A percentile compares a stretch with the other conserved stretches of the same genome.
phyloP scores from a whole-genome alignment of 2,329 filamentous ascomycete species.

The Lachnellula cervina region DNA sequence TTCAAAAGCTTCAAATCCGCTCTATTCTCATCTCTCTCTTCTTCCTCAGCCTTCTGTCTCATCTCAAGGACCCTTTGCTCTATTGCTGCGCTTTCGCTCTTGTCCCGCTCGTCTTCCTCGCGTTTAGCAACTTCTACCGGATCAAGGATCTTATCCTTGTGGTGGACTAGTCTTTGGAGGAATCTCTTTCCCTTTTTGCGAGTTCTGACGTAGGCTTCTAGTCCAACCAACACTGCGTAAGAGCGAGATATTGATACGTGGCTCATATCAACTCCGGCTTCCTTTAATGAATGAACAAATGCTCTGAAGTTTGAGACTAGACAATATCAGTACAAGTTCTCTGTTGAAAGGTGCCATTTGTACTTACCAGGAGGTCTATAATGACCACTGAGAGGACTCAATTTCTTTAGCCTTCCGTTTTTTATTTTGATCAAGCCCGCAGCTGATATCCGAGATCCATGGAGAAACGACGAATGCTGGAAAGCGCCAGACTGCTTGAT shows the following conservation, averaged over 20 bases:
- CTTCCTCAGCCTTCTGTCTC: constrained; percentile 24
- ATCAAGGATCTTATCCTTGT: constrained; percentile 55
- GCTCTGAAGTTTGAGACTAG: constrained; percentile 67
- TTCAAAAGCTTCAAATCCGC: constrained; percentile 34
- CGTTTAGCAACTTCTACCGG: constrained; percentile 53
- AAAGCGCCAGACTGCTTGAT: constrained; percentile 87
- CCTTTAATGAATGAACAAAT: constrained; percentile 69
- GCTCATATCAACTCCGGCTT: constrained; percentile 72
- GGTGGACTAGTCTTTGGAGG: constrained; percentile 44
- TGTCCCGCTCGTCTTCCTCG: constrained; percentile 57
- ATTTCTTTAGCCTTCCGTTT: constrained; percentile 67
- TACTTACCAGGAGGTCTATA: constrained; percentile 68
- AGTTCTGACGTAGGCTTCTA: constrained; percentile 73
- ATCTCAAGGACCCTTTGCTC: constrained; percentile 39
- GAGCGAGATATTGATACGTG: constrained; percentile 74
- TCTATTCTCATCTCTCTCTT: constrained; percentile 17
- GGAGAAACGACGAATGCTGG: constrained; percentile 85
- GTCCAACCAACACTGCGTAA: constrained; percentile 75
- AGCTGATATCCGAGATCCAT: constrained; percentile 73
- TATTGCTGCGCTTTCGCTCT: constrained; percentile 53
- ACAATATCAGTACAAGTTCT: constrained; percentile 1
- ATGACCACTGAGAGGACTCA: constrained; percentile 72
- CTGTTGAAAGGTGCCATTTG: background rate
- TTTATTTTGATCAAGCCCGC: constrained; percentile 84
- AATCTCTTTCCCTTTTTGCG: constrained; percentile 56